Evolutionary conservation across 1,284 basidiomycete genomes (phyloP).

Genomic region (Lignosus rhinocerotis): DNA sequence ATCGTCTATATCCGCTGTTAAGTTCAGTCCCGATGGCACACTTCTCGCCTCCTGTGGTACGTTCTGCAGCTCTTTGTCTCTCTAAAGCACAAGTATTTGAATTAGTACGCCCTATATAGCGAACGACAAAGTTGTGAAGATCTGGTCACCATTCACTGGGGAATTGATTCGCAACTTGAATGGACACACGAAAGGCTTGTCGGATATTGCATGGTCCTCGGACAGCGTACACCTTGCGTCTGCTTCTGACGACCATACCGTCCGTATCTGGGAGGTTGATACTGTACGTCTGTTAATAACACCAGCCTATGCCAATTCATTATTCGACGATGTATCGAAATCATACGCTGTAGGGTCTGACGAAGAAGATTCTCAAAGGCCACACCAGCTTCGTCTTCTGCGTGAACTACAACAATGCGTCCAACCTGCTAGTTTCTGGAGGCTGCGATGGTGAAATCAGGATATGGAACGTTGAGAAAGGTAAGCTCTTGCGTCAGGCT

Average conservation of each 20-base stretch:
- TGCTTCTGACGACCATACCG: conserved; percentile 86
- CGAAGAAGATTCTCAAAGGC: conserved; percentile 68
- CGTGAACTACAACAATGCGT: conserved; percentile 86
- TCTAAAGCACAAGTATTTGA: not conserved
- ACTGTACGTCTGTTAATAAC: conserved; percentile 47
- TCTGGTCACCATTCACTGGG: conserved; percentile 80
- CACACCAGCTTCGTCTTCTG: conserved; percentile 93
- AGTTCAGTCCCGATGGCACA: conserved; percentile 82
- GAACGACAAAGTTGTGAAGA: conserved; percentile 74
- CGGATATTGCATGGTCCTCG: conserved; percentile 85
- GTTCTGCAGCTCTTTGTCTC: conserved; percentile 27
- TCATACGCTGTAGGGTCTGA: conserved; percentile 55
- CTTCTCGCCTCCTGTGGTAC: conserved; percentile 78
- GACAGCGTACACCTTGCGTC: conserved; percentile 84
- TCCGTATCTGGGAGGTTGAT: conserved; percentile 86
- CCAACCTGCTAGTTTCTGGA: conserved; percentile 89
- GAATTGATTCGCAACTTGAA: conserved; percentile 71
- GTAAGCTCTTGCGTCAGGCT: conserved; percentile 38
- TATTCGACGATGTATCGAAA: not conserved
- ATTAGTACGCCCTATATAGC: conserved; percentile 40
- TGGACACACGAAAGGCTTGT: conserved; percentile 81
- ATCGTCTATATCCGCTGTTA: conserved; percentile 77
- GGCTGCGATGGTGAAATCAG: conserved; percentile 91
- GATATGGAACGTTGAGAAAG: conserved; percentile 88
- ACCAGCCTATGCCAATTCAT: not conserved